Conservation (phyloP, 1,284 basidiomycete species). For the Bondarzewia mesenterica region DNA sequence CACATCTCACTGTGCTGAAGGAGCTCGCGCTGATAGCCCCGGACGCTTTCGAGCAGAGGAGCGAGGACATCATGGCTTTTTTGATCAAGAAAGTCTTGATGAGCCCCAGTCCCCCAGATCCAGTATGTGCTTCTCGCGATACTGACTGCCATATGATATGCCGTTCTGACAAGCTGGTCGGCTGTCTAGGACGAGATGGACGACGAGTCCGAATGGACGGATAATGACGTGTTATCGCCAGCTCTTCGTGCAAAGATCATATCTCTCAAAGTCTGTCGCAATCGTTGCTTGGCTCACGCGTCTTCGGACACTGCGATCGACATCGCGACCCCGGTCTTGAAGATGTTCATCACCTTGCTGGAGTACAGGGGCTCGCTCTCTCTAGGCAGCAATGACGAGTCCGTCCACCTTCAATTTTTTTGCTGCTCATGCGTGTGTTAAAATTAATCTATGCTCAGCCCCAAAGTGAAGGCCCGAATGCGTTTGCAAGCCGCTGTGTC, state of each 20-base stretch:
- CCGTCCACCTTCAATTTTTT: conserved; percentile 19
- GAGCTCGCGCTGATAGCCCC: conserved; percentile 70
- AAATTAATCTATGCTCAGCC: conserved; percentile 26
- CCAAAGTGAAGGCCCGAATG: conserved; percentile 58
- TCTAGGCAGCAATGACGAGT: conserved; percentile 61
- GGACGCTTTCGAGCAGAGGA: conserved; percentile 69
- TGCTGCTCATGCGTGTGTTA: background rate
- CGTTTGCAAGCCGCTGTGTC: conserved; percentile 78
- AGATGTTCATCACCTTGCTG: conserved; percentile 64
- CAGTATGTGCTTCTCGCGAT: conserved; percentile 26
- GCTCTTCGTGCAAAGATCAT: conserved; percentile 63
- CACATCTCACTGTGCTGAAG: conserved; percentile 64
- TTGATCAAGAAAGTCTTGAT: conserved; percentile 71
- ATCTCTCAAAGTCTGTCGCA: conserved; percentile 71
- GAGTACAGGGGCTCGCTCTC: conserved; percentile 58
- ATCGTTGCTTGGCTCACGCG: conserved; percentile 69
- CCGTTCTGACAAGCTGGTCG: no score
- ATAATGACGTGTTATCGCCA: conserved; percentile 51
- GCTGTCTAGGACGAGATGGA: conserved; percentile 35
- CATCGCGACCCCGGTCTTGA: conserved; percentile 66
- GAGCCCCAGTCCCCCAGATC: conserved; percentile 37
- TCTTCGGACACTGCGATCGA: conserved; percentile 51
- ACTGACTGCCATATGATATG: no score
- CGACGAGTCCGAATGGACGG: conserved; percentile 69
- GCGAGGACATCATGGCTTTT: conserved; percentile 65